Percentiles rank a stretch among this genome's conserved stretches.
phyloP scores from a whole-genome alignment of 495 filamentous ascomycete genomes.

The Xylaria cubensis region DNA sequence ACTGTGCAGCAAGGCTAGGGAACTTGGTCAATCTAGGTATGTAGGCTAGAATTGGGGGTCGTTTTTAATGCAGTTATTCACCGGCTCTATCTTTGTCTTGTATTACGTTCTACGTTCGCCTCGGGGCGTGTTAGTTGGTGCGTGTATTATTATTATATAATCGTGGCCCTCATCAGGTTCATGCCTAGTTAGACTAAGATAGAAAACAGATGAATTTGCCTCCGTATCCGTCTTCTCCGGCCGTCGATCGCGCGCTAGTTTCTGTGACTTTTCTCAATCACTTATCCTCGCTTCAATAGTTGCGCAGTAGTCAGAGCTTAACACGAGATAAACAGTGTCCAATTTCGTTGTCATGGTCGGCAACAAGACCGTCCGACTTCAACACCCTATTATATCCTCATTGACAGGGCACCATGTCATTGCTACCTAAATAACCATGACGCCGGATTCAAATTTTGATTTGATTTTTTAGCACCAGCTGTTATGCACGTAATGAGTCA shows the following conservation, averaged over 20 bases:
- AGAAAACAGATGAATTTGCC: background rate
- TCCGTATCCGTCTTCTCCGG: constrained; percentile 5
- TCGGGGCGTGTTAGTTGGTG: background rate
- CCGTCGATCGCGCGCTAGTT: background rate
- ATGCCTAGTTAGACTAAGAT: constrained; percentile 3
- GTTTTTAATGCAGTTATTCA: background rate
- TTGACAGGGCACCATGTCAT: background rate
- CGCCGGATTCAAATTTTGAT: background rate
- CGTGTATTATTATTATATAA: background rate
- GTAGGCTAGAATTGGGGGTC: background rate
- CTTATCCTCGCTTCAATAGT: background rate
- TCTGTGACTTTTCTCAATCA: background rate
- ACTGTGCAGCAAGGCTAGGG: no score
- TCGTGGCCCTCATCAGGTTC: constrained; percentile 1
- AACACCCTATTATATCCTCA: background rate
- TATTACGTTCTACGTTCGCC: background rate
- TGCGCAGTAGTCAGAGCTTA: background rate
- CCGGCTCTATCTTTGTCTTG: background rate
- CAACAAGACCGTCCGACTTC: constrained; percentile 14
- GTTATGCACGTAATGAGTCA: constrained; percentile 18
- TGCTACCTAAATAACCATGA: background rate
- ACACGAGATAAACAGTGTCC: constrained; percentile 7
- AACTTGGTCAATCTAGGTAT: background rate
- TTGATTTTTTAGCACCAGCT: background rate
- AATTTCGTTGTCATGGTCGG: constrained; percentile 11